Percentiles rank a stretch among this genome's conserved stretches.
phyloP scores from a whole-genome alignment of 768 basidiomycete genomes.

The Filobasidium floriforme region DNA sequence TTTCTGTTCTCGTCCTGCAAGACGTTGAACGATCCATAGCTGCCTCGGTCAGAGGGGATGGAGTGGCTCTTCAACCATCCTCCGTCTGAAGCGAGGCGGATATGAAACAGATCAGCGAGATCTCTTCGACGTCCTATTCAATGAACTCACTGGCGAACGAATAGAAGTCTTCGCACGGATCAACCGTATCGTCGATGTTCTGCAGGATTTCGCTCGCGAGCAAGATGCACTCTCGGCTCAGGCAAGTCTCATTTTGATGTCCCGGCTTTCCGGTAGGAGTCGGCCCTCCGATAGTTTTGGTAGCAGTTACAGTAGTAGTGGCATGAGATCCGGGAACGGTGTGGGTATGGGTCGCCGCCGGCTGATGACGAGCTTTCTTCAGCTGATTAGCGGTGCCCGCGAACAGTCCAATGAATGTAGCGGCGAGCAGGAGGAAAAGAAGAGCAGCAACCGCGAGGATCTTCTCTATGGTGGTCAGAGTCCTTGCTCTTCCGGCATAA shows the following conservation, averaged over 20 bases:
- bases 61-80: slow-evolving; percentile 80
- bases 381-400: slow-evolving; percentile 78
- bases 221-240: slow-evolving; percentile 69
- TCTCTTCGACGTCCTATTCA: not conserved
- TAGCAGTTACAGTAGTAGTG: slow-evolving; percentile 36
- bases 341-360: slow-evolving; percentile 15
- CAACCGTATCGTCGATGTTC: slow-evolving; percentile 67
- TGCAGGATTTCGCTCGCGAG: slow-evolving; percentile 75
- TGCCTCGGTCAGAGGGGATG: slow-evolving; percentile 75
- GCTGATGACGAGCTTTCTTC: slow-evolving; percentile 44
- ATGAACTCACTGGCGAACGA: slow-evolving; percentile 71
- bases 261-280: slow-evolving; percentile 39
- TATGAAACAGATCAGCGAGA: not conserved
- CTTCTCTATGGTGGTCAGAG: slow-evolving; percentile 71
- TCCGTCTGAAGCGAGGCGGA: slow-evolving; percentile 53
- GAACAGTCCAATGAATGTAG: slow-evolving; percentile 87
- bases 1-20: slow-evolving; percentile 67
- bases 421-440: slow-evolving; percentile 68
- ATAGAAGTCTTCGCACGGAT: slow-evolving; percentile 95
- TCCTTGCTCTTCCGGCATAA: slow-evolving; percentile 15
- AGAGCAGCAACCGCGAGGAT: slow-evolving; percentile 68
- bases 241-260: slow-evolving; percentile 56
- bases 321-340: slow-evolving; percentile 13
- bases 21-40: slow-evolving; percentile 63
- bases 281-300: slow-evolving; percentile 48